A percentile compares a stretch with the other conserved stretches of the same genome.
These are phyloP conservation scores for Polysphondylium violaceum DNA, from an alignment of 78 protist species.

Conservation along the genomic window DNA sequence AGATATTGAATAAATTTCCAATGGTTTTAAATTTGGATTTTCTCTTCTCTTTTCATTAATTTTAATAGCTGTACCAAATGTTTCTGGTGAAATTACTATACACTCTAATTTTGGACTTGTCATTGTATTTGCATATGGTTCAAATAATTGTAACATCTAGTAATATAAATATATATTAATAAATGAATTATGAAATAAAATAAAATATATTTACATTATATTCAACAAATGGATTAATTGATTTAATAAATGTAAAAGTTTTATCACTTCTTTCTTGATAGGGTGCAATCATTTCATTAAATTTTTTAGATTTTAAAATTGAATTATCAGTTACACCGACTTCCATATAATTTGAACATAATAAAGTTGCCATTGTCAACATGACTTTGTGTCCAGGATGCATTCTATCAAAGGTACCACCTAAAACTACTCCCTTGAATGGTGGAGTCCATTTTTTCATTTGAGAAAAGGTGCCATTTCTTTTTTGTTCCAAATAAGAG, in stretches of 20 bases:
- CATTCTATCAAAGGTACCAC: slow-evolving; percentile 69
- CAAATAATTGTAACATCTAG: slow-evolving; percentile 58
- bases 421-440: slow-evolving; percentile 64
- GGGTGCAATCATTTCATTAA: slow-evolving; percentile 37
- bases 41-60: slow-evolving; percentile 42
- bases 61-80: slow-evolving; percentile 16
- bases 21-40: slow-evolving; percentile 52
- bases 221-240: slow-evolving; percentile 50
- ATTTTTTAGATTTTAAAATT: slow-evolving; percentile 42
- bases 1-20: slow-evolving; percentile 50
- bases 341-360: slow-evolving; percentile 62
- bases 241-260: slow-evolving; percentile 19
- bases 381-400: slow-evolving; percentile 80
- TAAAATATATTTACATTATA: slow-evolving; percentile 43
- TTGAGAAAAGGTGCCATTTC: background rate
- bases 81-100: slow-evolving; percentile 69
- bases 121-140: slow-evolving; percentile 75
- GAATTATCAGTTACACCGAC: slow-evolving; percentile 67
- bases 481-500: background rate
- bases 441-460: background rate
- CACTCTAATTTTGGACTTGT: slow-evolving; percentile 40
- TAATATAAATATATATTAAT: background rate
- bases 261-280: slow-evolving; percentile 15
- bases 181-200: background rate
- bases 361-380: slow-evolving; percentile 40